These are phyloP conservation scores for Leishmania tarentolae DNA, from an alignment of 208 protist genomes.

Conservation along the genomic window DNA sequence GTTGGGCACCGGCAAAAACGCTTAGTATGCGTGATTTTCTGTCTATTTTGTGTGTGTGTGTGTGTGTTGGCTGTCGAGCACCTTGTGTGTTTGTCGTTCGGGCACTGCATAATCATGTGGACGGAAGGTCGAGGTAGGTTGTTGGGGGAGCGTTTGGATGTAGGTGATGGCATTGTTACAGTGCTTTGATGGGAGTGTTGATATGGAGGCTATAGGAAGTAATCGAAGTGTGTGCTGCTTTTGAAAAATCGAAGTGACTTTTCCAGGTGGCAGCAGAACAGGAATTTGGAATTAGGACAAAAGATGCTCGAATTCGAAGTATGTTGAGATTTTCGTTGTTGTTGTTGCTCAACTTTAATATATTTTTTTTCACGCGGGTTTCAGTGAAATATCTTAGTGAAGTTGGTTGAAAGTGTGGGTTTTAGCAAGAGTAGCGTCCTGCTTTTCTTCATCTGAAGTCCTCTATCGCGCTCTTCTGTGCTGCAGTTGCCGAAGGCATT, in stretches of 20 bases:
- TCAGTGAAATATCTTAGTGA: background rate
- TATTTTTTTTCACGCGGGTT: too few species aligned
- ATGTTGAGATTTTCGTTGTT: background rate
- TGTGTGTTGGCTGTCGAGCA: too few species aligned
- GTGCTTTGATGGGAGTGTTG: background rate
- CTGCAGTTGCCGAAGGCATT: background rate
- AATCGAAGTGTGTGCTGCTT: background rate
- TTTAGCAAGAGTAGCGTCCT: background rate
- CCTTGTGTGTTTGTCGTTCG: too few species aligned
- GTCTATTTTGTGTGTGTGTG: too few species aligned
- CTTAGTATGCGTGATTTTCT: background rate
- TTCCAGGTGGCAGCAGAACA: accelerated
- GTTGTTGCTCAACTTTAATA: too few species aligned
- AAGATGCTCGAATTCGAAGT: background rate
- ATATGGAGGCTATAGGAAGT: too few species aligned
- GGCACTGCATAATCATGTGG: too few species aligned
- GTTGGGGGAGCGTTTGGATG: too few species aligned
- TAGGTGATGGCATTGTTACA: too few species aligned
- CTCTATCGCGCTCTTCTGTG: background rate
- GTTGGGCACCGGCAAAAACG: too few species aligned
- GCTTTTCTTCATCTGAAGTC: background rate
- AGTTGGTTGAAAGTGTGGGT: background rate
- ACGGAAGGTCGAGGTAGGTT: too few species aligned
- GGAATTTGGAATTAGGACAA: background rate
- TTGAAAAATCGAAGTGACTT: background rate